Conservation (phyloP, 1,284 basidiomycete species). For the Ceratobasidium sp. region DNA sequence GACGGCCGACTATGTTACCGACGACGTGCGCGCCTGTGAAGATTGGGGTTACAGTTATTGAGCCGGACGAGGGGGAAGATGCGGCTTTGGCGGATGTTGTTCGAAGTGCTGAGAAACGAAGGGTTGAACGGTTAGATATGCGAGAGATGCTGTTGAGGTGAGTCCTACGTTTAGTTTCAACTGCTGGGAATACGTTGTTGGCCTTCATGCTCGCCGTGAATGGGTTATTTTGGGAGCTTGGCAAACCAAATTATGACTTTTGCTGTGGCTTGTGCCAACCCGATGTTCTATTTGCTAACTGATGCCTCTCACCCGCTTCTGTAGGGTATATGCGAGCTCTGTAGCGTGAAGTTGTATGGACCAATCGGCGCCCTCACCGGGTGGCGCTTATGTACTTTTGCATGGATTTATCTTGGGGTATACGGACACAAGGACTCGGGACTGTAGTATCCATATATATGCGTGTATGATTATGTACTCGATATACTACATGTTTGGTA, state of each 20-base stretch:
- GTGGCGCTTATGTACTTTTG: slow-evolving; percentile 11
- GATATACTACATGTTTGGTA: slow-evolving; percentile 26
- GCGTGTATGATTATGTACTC: slow-evolving; percentile 39
- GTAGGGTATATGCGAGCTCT: slow-evolving; percentile 29
- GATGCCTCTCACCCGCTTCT: neutral
- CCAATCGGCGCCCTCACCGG: neutral
- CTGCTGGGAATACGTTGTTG: neutral
- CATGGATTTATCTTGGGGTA: neutral
- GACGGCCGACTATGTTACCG: slow-evolving; percentile 20
- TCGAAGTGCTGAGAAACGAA: slow-evolving; percentile 41
- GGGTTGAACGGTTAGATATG: slow-evolving; percentile 45
- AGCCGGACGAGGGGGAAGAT: slow-evolving; percentile 20
- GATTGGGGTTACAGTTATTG: slow-evolving; percentile 29
- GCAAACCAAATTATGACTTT: neutral
- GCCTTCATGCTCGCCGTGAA: neutral
- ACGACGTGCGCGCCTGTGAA: slow-evolving; percentile 5
- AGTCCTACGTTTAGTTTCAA: slow-evolving; percentile 10
- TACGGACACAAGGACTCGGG: neutral
- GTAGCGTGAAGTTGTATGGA: slow-evolving; percentile 8
- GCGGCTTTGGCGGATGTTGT: slow-evolving; percentile 29
- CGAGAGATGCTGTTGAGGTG: slow-evolving; percentile 47
- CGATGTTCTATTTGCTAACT: slow-evolving; percentile 12
- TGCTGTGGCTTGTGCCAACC: slow-evolving; percentile 18
- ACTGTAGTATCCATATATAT: slow-evolving; percentile 15
- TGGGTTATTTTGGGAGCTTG: slow-evolving; percentile 21